phyloP scores from a whole-genome alignment of 345 rosid species.

The Turnera subulata region DNA sequence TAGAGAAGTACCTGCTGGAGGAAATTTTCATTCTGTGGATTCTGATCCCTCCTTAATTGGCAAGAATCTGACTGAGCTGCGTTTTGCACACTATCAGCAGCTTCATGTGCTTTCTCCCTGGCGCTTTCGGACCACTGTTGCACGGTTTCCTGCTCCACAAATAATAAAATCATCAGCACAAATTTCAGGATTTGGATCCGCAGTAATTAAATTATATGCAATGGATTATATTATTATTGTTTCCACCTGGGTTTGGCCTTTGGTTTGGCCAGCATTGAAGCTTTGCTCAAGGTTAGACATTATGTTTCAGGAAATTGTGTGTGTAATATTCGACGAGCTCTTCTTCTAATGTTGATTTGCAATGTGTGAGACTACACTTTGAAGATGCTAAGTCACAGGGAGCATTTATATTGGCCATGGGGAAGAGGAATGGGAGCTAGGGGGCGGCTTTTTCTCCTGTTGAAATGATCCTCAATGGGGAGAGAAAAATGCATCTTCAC shows the following conservation, averaged over 20 bases:
- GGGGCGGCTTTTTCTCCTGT: neutral
- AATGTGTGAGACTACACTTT: neutral
- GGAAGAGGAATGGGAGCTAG: neutral
- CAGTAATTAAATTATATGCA: neutral
- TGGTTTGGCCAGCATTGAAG: constrained; percentile 15
- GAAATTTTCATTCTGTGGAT: neutral
- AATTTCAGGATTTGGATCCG: neutral
- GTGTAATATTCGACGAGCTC: neutral
- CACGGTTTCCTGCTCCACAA: constrained; percentile 6
- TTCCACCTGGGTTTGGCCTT: constrained; percentile 6
- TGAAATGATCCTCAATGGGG: neutral
- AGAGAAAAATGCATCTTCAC: neutral
- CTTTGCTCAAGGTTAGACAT: constrained; percentile 18
- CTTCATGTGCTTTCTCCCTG: constrained; percentile 13
- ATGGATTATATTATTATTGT: neutral
- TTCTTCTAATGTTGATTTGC: neutral
- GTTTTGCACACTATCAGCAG: constrained; percentile 10
- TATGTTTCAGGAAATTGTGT: too few relatives aligned
- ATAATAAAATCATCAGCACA: neutral
- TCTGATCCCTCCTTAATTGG: constrained; percentile 11
- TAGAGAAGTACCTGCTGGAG: constrained; percentile 17
- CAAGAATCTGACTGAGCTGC: neutral
- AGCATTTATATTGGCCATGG: neutral
- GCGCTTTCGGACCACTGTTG: neutral
- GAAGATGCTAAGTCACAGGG: neutral